phyloP scores from a whole-genome alignment of 108 stramenopile genomes.

The Stephanodiscus triporus region DNA sequence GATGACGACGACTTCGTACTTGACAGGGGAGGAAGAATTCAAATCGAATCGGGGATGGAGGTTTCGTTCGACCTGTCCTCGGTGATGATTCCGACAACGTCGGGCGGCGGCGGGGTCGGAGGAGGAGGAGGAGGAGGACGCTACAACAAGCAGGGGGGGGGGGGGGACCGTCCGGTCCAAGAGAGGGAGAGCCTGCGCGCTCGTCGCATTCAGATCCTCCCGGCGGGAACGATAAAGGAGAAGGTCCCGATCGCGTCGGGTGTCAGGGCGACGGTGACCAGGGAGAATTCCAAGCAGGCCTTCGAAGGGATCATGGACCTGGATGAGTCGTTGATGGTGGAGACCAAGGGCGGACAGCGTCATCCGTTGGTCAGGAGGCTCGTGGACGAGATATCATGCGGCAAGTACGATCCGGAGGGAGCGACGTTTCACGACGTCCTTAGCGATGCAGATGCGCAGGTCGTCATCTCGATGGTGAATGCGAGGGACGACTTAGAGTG shows the following conservation, averaged over 20 bases:
- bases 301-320: constrained; percentile 67
- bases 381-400: constrained; percentile 48
- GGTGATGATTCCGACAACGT: constrained; percentile 43
- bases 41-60: constrained; percentile 56
- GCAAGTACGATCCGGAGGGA: constrained; percentile 54
- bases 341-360: constrained; percentile 45
- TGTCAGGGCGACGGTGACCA: constrained; percentile 58
- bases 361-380: constrained; percentile 72
- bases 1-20: constrained; percentile 25
- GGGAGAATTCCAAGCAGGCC: constrained; percentile 60
- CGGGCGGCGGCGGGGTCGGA: constrained; percentile 17
- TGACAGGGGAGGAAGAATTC: constrained; percentile 22
- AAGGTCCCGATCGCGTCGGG: constrained; percentile 58
- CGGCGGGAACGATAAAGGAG: constrained; percentile 51
- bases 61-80: constrained; percentile 80
- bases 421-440: constrained; percentile 63
- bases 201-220: constrained; percentile 65
- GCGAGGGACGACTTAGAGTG: constrained; percentile 45
- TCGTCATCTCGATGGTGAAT: constrained; percentile 61
- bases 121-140: constrained; percentile 33
- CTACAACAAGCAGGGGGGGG: constrained; percentile 19
- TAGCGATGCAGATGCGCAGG: constrained; percentile 59
- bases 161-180: constrained; percentile 2
- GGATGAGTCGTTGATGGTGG: constrained; percentile 41
- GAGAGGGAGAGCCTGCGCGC: constrained; percentile 79